phyloP scores from a whole-genome alignment of 2,329 filamentous ascomycete species.

The Raffaelea deltoideospora region DNA sequence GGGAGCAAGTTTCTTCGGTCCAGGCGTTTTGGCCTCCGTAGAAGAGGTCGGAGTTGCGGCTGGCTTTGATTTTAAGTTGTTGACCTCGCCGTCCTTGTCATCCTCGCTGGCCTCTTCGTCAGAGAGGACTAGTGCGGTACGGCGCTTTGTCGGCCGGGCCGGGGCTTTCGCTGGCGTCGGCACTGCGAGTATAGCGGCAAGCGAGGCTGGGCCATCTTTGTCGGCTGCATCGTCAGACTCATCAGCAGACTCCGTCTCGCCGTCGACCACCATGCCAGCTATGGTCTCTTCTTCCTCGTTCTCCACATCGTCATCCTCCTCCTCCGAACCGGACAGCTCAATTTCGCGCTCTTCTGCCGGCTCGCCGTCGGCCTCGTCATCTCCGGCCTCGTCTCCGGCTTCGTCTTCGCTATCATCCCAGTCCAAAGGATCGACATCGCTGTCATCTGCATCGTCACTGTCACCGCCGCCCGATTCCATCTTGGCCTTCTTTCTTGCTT shows the following conservation, averaged over 20 bases:
- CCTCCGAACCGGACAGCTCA: conserved; percentile 10
- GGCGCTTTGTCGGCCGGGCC: conserved; percentile 33
- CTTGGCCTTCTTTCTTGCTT: conserved; percentile 51
- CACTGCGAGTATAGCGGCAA: too few species aligned
- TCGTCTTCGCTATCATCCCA: conserved; percentile 21
- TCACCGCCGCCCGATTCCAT: conserved; percentile 27
- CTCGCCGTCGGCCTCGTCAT: conserved; percentile 2
- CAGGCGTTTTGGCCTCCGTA: conserved; percentile 26
- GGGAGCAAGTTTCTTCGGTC: conserved; percentile 24
- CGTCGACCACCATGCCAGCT: conserved; percentile 9
- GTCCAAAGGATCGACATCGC: conserved; percentile 16
- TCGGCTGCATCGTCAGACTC: neutral
- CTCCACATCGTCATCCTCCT: conserved; percentile 6
- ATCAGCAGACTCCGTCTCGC: conserved; percentile 5
- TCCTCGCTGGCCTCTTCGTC: conserved; percentile 54
- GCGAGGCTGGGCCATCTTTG: neutral
- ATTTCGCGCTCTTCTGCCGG: conserved; percentile 7
- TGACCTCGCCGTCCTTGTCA: conserved; percentile 18
- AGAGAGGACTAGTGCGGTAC: conserved; percentile 35
- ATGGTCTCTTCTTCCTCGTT: conserved; percentile 14
- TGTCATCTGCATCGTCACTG: conserved; percentile 26
- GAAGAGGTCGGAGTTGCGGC: neutral
- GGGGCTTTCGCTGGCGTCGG: conserved; percentile 4
- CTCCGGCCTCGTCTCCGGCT: conserved; percentile 35
- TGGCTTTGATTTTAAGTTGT: too few species aligned